phyloP scores from a whole-genome alignment of 2,329 filamentous ascomycete genomes.

The Aspergillus fijiensis region DNA sequence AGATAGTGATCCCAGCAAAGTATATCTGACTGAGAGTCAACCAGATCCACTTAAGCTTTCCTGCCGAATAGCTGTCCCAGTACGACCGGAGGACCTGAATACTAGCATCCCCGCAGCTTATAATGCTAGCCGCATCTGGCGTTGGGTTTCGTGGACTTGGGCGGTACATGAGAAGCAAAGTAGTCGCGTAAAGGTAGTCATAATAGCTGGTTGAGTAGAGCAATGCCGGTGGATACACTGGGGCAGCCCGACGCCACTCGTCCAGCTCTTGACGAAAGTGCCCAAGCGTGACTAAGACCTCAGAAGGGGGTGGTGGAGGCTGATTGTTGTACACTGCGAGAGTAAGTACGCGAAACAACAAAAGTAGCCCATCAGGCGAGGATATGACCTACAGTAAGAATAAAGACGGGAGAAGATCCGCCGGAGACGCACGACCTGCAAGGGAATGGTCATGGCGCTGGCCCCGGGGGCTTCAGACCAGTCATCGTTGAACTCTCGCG shows the following conservation, averaged over 20 bases:
- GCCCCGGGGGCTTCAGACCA: constrained; percentile 36
- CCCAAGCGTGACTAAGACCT: constrained; percentile 28
- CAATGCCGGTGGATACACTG: constrained; percentile 37
- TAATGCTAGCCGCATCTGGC: constrained; percentile 36
- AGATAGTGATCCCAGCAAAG: constrained; percentile 41
- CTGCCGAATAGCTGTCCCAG: constrained; percentile 41
- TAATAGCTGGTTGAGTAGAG: constrained; percentile 44
- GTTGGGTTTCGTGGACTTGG: constrained; percentile 40
- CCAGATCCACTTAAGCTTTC: constrained; percentile 45
- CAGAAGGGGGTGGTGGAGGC: constrained; percentile 27
- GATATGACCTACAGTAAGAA: constrained; percentile 33
- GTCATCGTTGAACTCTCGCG: constrained; percentile 42
- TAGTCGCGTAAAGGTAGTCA: constrained; percentile 43
- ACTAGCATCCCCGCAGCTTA: constrained; percentile 41
- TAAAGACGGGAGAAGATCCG: constrained; percentile 43
- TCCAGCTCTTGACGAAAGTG: constrained; percentile 40
- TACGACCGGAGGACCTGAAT: constrained; percentile 41
- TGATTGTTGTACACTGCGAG: constrained; percentile 38
- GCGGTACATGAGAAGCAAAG: constrained; percentile 40
- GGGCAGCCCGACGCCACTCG: constrained; percentile 39
- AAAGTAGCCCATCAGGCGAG: background rate
- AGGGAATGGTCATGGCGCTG: constrained; percentile 40
- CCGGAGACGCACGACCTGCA: constrained; percentile 38
- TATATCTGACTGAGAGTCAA: constrained; percentile 41
- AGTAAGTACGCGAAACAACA: constrained; percentile 7